These are phyloP conservation scores for Pyrrhoderma noxium DNA, from an alignment of 1,284 basidiomycete species.

Conservation along the genomic window DNA sequence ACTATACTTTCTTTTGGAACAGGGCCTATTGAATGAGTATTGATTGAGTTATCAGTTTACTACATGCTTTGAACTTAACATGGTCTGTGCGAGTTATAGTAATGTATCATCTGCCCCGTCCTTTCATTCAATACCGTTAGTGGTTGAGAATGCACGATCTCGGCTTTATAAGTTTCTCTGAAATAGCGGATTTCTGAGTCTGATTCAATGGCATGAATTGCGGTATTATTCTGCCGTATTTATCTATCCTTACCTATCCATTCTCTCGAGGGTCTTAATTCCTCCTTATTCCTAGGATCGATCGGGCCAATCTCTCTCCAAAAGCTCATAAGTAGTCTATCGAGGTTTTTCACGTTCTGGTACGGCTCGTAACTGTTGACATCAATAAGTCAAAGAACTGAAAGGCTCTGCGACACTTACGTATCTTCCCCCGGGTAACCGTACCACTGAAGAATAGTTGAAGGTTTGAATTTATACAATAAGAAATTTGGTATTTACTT, in stretches of 20 bases:
- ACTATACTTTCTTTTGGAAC: too few relatives aligned
- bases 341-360: neutral
- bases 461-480: too few relatives aligned
- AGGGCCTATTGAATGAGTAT: too few relatives aligned
- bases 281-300: neutral
- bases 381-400: neutral
- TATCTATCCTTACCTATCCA: conserved; percentile 16
- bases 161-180: neutral
- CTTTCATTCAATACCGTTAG: neutral
- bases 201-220: neutral
- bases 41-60: too few relatives aligned
- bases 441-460: conserved; percentile 14
- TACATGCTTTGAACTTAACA: too few relatives aligned
- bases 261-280: conserved; percentile 3
- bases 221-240: neutral
- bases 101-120: too few relatives aligned
- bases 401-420: conserved; percentile 3
- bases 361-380: conserved; percentile 9
- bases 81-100: too few relatives aligned
- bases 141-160: neutral
- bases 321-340: conserved; percentile 6
- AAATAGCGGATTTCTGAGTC: conserved; percentile 11
- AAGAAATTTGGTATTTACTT: too few relatives aligned
- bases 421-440: conserved; percentile 19
- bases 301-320: conserved; percentile 4